Base-by-base conservation (phyloP, 2,329 filamentous ascomycete species). In the Coccinonectria pachysandricola region DNA sequence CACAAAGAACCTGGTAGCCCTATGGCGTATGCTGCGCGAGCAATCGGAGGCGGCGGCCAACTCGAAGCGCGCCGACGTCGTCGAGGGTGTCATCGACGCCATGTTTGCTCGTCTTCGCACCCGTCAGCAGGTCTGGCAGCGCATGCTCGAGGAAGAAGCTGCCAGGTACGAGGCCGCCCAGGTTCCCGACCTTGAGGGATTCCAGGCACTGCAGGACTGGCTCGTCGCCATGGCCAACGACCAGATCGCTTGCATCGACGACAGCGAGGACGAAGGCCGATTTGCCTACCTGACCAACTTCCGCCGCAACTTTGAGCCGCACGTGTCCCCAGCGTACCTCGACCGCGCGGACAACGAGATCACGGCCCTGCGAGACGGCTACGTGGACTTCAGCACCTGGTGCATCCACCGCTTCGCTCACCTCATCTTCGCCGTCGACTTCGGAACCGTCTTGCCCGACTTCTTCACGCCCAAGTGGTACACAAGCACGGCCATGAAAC, bases 21-120 rank as follows among this genome's bases (percentile, higher is more conserved):
- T 96, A 65, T 98, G 92, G 87, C 81, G 87, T 34, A 96, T 98
- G 86, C 66, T 98, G 37, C 77, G 83, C 40, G 88, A 98, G 56
- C 91, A 98, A 56, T 71, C 94, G 17, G 74, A 81, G 37, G 84
- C 86, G 0, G 87, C 87, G 4, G 78, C 76, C 20, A 81, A 83
- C 45, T 94, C 86, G 22, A 72, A 87, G 48, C 81, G 91, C 26
- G 71, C 77, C 29, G 91, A 96, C 49, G 86, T 98, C 0, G 79
- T 88, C 7, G 88, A 96, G 58, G 91, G 91, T 37, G 87, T 96
- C 19, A 78, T 96, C 26, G 91, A 96, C 53, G 80, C 87, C 51
- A 96, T 96, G 84, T 88, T 95, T 59, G 68, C 82, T 25, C 78
- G 87, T 9, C 69, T 98, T 21, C 83, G 86, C 40, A 64, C 69